phyloP scores from a whole-genome alignment of 352 stramenopile genomes.

The Pythium periplocum region DNA sequence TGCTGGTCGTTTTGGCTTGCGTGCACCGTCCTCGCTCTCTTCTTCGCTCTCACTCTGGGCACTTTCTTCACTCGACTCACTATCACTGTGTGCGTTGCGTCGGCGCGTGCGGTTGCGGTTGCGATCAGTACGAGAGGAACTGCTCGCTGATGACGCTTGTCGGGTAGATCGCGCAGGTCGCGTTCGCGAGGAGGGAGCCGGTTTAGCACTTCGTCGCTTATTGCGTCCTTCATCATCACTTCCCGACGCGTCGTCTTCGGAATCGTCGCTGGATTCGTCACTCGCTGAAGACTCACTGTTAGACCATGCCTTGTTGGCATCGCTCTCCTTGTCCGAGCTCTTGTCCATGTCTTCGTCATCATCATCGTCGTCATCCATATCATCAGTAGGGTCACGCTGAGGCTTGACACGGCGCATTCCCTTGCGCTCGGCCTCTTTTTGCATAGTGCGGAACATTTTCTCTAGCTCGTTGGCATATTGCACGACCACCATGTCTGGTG shows the following conservation, averaged over 20 bases:
- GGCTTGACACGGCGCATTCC: constrained; percentile 18
- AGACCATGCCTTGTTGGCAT: constrained; percentile 55
- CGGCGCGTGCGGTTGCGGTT: constrained; percentile 3
- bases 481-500: constrained; percentile 65
- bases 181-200: no score
- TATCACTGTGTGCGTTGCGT: constrained; percentile 6
- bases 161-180: constrained; percentile 3
- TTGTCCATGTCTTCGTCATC: constrained; percentile 27
- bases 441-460: constrained; percentile 61
- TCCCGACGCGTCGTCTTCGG: constrained; percentile 14
- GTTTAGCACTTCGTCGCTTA: no score
- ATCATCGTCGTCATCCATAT: background rate
- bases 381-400: background rate
- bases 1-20: no score
- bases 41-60: constrained; percentile 13
- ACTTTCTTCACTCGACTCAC: constrained; percentile 14
- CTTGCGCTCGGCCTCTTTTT: constrained; percentile 45
- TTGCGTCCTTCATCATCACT: no score
- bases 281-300: constrained; percentile 60
- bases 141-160: constrained; percentile 15
- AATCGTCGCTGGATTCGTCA: constrained; percentile 51
- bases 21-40: constrained; percentile 4
- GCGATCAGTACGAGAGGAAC: constrained; percentile 8
- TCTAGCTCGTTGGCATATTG: constrained; percentile 70
- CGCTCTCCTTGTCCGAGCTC: constrained; percentile 42